These are phyloP conservation scores for Fraxinus angustifolia DNA, from an alignment of 305 asterid species.

Conservation along the genomic window DNA sequence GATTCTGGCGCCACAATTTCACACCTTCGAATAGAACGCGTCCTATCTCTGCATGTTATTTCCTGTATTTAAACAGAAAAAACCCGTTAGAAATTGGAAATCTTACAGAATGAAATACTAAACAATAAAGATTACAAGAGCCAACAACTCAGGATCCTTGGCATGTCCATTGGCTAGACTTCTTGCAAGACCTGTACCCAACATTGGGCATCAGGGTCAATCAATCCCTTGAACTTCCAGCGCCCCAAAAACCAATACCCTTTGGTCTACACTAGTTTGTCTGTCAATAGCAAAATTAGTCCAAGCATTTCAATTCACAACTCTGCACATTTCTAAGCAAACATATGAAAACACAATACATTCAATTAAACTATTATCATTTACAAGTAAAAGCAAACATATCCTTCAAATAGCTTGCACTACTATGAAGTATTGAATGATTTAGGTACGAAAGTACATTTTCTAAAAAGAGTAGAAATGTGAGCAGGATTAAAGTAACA, in stretches of 20 bases:
- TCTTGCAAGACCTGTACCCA: constrained; percentile 62
- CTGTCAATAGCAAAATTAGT: constrained; percentile 19
- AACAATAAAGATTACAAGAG: background rate
- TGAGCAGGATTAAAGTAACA: constrained; percentile 74
- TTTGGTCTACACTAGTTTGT: constrained; percentile 62
- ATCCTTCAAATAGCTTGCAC: background rate
- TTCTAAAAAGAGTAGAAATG: constrained; percentile 8
- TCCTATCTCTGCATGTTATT: background rate
- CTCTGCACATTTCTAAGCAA: background rate
- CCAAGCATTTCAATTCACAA: background rate
- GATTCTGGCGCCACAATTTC: background rate
- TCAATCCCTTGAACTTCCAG: constrained; percentile 57
- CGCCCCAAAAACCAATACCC: constrained; percentile 50
- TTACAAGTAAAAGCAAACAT: background rate
- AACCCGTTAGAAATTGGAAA: background rate
- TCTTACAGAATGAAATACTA: background rate
- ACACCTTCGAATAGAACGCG: background rate
- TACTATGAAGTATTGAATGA: background rate
- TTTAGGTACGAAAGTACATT: background rate
- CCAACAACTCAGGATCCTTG: constrained; percentile 51
- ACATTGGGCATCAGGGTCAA: constrained; percentile 62
- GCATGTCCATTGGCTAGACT: constrained; percentile 39
- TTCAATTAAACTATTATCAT: background rate
- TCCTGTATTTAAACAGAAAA: background rate
- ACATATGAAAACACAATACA: background rate